Percentiles rank a stretch among this genome's conserved stretches.
Conservation (phyloP, 2,329 filamentous ascomycete species). For the Aureobasidium subglaciale region DNA sequence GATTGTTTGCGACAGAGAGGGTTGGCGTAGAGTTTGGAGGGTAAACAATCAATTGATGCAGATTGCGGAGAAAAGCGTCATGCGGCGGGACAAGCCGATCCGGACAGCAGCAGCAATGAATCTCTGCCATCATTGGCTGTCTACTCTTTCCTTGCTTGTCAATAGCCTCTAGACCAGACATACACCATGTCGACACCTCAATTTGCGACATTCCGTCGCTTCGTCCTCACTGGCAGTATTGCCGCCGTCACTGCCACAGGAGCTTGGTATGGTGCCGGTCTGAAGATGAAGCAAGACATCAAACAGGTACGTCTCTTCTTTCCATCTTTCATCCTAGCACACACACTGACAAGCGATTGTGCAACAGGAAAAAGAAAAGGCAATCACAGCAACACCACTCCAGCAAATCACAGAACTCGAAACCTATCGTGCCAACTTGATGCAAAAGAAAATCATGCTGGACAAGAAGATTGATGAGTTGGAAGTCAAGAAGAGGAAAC, state of each 20-base stretch:
- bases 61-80: neutral
- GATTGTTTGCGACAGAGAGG: neutral
- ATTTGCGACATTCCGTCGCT: conserved; percentile 34
- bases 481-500: conserved; percentile 31
- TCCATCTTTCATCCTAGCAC: neutral
- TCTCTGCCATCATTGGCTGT: conserved; percentile 7
- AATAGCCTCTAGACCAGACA: neutral
- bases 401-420: conserved; percentile 52
- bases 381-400: conserved; percentile 44
- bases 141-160: neutral
- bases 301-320: conserved; percentile 38
- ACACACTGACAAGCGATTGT: neutral
- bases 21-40: neutral
- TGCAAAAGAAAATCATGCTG: conserved; percentile 45
- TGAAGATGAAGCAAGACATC: conserved; percentile 48
- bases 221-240: conserved; percentile 49
- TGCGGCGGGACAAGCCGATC: neutral
- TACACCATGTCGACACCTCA: conserved; percentile 19
- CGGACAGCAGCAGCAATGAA: no score
- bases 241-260: conserved; percentile 51
- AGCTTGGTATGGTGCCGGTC: conserved; percentile 52
- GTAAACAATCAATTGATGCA: neutral
- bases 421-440: conserved; percentile 41
- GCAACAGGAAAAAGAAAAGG: conserved; percentile 31
- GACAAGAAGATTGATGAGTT: conserved; percentile 51